These are phyloP conservation scores for Canavalia ensiformis DNA, from an alignment of 306 rosid genomes.

Conservation along the genomic window DNA sequence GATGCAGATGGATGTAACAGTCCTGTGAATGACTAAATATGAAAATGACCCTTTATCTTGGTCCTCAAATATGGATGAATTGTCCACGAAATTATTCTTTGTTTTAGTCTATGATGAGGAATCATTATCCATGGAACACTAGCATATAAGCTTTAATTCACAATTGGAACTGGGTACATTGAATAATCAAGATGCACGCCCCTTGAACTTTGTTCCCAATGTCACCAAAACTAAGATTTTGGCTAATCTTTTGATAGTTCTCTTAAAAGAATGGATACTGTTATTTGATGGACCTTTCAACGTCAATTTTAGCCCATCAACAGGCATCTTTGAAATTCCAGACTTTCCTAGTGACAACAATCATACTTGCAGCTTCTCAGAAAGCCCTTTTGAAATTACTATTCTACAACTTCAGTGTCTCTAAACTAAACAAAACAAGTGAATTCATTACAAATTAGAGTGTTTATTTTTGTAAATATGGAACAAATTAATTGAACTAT, in stretches of 20 bases:
- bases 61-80: conserved; percentile 17
- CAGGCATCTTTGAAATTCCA: conserved; percentile 50
- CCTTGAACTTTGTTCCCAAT: conserved; percentile 52
- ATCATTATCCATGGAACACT: conserved; percentile 36
- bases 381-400: conserved; percentile 37
- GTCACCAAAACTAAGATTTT: conserved; percentile 51
- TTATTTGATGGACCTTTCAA: conserved; percentile 37
- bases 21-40: conserved; percentile 13
- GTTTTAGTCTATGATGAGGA: conserved; percentile 19
- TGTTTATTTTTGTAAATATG: no score
- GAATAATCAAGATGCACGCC: conserved; percentile 64
- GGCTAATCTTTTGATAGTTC: conserved; percentile 58
- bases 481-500: no score
- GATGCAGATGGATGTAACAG: conserved; percentile 38
- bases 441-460: no score
- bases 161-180: conserved; percentile 42
- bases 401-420: background rate
- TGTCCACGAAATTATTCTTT: conserved; percentile 29
- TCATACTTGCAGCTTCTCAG: conserved; percentile 51
- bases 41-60: conserved; percentile 49
- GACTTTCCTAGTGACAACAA: background rate
- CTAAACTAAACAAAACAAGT: no score
- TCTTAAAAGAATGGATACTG: conserved; percentile 50
- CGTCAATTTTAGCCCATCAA: conserved; percentile 1
- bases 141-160: conserved; percentile 41